Percentiles rank a stretch among this genome's conserved stretches.
These are phyloP conservation scores for Casuarina cunninghamiana DNA, from an alignment of 306 rosid genomes.

Conservation along the genomic window DNA sequence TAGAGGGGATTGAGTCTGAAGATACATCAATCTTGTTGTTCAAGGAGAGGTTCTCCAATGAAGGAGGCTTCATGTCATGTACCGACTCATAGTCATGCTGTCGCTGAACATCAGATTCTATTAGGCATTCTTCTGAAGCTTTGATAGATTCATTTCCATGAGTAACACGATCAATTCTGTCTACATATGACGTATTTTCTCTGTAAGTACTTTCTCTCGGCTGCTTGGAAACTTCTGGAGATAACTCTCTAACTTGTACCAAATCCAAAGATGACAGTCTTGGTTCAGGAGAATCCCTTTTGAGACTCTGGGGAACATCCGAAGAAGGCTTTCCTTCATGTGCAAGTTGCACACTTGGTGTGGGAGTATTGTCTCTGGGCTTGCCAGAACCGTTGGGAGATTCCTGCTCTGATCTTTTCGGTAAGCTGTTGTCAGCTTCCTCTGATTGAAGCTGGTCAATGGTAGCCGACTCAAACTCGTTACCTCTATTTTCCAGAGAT, in stretches of 20 bases:
- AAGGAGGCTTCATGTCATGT: constrained; percentile 42
- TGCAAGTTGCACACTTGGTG: constrained; percentile 22
- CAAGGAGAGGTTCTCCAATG: constrained; percentile 40
- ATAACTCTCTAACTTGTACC: constrained; percentile 36
- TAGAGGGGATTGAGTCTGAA: constrained; percentile 31
- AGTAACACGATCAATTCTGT: constrained; percentile 31
- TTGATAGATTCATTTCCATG: constrained; percentile 39
- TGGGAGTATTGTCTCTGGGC: constrained; percentile 25
- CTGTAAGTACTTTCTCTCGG: constrained; percentile 27
- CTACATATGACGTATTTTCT: constrained; percentile 36
- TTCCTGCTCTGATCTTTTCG: constrained; percentile 30
- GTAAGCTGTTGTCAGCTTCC: constrained; percentile 38
- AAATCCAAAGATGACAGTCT: constrained; percentile 31
- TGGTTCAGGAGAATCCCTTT: constrained; percentile 22
- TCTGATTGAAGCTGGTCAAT: constrained; percentile 25
- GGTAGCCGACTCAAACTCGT: constrained; percentile 27
- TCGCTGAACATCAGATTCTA: constrained; percentile 34
- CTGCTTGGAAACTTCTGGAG: constrained; percentile 39
- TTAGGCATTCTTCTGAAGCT: constrained; percentile 40
- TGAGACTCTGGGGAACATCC: constrained; percentile 21
- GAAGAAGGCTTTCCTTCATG: constrained; percentile 12
- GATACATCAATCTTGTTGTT: constrained; percentile 32
- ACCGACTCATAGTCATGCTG: constrained; percentile 18
- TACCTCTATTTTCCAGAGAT: constrained; percentile 27
- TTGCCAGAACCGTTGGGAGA: constrained; percentile 42